Conservation (phyloP, 495 filamentous ascomycete species). For the Xylaria intraflava region DNA sequence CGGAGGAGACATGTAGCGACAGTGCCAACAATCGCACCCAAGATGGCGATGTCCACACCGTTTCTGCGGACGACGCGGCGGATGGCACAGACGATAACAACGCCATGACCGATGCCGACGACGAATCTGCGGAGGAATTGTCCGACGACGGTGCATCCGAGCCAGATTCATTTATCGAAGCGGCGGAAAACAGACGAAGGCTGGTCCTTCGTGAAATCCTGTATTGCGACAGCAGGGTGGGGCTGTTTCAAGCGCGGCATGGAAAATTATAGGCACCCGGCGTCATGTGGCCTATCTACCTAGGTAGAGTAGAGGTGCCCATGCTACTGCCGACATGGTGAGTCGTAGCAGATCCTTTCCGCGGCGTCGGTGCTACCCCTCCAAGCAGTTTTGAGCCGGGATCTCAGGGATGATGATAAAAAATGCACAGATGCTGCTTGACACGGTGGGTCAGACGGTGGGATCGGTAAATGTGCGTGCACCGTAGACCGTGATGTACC, state of each 20-base stretch:
- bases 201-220: slow-evolving; percentile 75
- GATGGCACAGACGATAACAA: slow-evolving; percentile 36
- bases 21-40: slow-evolving; percentile 25
- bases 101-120: slow-evolving; percentile 20
- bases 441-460: neutral
- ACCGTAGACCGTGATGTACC: no score
- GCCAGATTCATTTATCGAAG: slow-evolving; percentile 46
- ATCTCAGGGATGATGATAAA: neutral
- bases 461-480: neutral
- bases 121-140: slow-evolving; percentile 34
- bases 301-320: no score
- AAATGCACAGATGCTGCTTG: neutral
- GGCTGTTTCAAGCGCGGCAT: slow-evolving; percentile 75
- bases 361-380: neutral
- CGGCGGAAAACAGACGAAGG: slow-evolving; percentile 39
- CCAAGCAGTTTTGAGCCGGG: neutral
- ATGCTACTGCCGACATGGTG: neutral
- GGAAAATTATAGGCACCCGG: slow-evolving; percentile 50
- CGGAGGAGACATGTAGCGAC: slow-evolving; percentile 57
- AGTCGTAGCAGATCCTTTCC: neutral
- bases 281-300: neutral
- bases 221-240: slow-evolving; percentile 85
- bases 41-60: slow-evolving; percentile 31
- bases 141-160: slow-evolving; percentile 52
- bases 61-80: slow-evolving; percentile 38